These are phyloP conservation scores for Heritiera fomes DNA, from an alignment of 345 rosid species.

Conservation along the genomic window DNA sequence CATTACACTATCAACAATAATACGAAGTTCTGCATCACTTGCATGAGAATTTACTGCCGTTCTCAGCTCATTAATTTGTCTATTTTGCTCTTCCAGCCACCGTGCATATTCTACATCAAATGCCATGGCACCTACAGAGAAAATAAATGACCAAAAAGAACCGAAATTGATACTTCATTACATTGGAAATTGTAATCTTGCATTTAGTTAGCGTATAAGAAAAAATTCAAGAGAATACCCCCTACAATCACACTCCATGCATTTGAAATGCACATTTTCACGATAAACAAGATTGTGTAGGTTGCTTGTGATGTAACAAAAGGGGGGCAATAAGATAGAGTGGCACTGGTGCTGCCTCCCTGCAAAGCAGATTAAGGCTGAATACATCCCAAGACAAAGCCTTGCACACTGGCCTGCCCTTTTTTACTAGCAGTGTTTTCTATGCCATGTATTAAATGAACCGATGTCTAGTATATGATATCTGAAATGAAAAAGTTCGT, in stretches of 20 bases:
- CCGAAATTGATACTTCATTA: background rate
- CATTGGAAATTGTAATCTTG: background rate
- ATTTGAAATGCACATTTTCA: background rate
- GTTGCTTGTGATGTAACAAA: background rate
- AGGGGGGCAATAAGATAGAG: background rate
- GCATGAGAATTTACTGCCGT: slow-evolving; percentile 95
- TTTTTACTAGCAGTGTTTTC: background rate
- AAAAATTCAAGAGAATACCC: background rate
- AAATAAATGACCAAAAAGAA: background rate
- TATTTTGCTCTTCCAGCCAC: slow-evolving; percentile 91
- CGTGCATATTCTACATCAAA: slow-evolving; percentile 93
- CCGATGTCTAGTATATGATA: background rate
- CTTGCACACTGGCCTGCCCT: background rate
- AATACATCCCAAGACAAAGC: background rate
- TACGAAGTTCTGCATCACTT: slow-evolving; percentile 89
- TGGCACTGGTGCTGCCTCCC: background rate
- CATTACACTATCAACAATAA: slow-evolving; percentile 77
- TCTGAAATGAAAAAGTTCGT: background rate
- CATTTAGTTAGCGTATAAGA: background rate
- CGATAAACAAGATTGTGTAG: background rate
- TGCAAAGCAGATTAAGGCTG: background rate
- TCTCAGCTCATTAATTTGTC: slow-evolving; percentile 85
- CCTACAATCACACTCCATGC: background rate
- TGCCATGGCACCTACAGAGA: slow-evolving; percentile 86
- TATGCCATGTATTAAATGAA: background rate